Base-by-base conservation (phyloP, 495 filamentous ascomycete species). In the Aspergillus coremiiformis region DNA sequence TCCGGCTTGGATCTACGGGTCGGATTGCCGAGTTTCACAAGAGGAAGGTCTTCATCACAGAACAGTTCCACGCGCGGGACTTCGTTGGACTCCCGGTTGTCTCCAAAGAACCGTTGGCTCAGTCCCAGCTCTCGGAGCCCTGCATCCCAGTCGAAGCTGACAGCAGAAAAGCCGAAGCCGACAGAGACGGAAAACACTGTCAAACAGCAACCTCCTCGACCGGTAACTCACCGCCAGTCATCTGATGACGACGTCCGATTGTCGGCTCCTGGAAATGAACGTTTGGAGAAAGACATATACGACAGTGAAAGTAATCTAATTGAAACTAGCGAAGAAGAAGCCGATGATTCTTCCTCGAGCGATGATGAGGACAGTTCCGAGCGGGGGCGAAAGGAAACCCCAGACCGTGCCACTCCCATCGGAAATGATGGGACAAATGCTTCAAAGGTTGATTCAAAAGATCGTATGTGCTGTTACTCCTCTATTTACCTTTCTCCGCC, bases 211-310 rank as follows among this genome's bases (percentile, higher is more conserved):
- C 23, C 23, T 11, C 15, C 49, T 21, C 5, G 20, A 53, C 65
- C 60, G 1, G 51, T 47, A 33, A 54, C 52, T 5, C 67, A 54
- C 45, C 68, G 61, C 56, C 68, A 61, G 48, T 63, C 58, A 60
- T 63, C 60, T 54, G 70, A 80, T 19, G 53, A 39, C 2, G 58
- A 57, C 32, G 49, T 33, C 10, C 46, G 42, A 30, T 49, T 47
- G 1, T 51, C 50, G 26, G 26, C 57, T 3, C 46, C 60, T 14
- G 78, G 72, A 0, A 79, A 75, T 29, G 79, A 79, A 47, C 79
- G 89, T 41, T 65, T 95, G 51, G 76, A 82, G 49, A 92, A 89
- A 63, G 88, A 92, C 59, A 81, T 87, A 46, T 70, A 81, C 44
- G 84, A 87, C 53, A 81, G 79, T 15, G 85, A 61, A 54, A 70